Evolutionary conservation across 2,329 filamentous ascomycete species (phyloP).

Genomic region (Phoma herbarum): DNA sequence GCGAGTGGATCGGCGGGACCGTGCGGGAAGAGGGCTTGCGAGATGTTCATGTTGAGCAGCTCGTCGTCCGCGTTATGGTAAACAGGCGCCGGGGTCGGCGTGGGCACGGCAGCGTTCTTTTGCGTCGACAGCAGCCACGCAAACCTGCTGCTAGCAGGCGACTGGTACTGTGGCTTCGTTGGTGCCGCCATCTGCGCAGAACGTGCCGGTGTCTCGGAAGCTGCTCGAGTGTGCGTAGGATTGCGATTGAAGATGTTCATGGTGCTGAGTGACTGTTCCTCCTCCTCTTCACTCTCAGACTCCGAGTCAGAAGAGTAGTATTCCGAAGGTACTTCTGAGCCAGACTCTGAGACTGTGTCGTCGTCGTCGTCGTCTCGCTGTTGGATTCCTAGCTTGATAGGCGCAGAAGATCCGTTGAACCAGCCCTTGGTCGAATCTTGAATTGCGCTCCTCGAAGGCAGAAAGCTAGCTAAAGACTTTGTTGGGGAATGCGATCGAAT

Average conservation of each 20-base stretch:
- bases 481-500: constrained; percentile 49
- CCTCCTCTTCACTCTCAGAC: constrained; percentile 23
- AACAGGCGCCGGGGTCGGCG: constrained; percentile 37
- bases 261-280: constrained; percentile 32
- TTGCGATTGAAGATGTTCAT: constrained; percentile 50
- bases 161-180: constrained; percentile 34
- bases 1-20: constrained; percentile 59
- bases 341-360: constrained; percentile 38
- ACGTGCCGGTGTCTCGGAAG: constrained; percentile 33
- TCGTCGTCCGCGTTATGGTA: constrained; percentile 56
- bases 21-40: constrained; percentile 62
- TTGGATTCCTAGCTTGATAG: constrained; percentile 56
- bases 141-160: constrained; percentile 44
- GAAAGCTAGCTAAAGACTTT: constrained; percentile 52
- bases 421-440: constrained; percentile 54
- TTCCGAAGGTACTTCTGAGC: constrained; percentile 38
- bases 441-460: constrained; percentile 44
- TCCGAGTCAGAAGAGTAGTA: constrained; percentile 35
- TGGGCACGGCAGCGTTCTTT: constrained; percentile 42
- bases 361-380: constrained; percentile 41
- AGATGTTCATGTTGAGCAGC: constrained; percentile 64
- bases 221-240: constrained; percentile 36
- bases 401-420: constrained; percentile 63
- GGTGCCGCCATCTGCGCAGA: constrained; percentile 27
- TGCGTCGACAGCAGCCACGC: constrained; percentile 50